These are phyloP conservation scores for Lyophyllum decastes DNA, from an alignment of 768 basidiomycete genomes.

Conservation along the genomic window DNA sequence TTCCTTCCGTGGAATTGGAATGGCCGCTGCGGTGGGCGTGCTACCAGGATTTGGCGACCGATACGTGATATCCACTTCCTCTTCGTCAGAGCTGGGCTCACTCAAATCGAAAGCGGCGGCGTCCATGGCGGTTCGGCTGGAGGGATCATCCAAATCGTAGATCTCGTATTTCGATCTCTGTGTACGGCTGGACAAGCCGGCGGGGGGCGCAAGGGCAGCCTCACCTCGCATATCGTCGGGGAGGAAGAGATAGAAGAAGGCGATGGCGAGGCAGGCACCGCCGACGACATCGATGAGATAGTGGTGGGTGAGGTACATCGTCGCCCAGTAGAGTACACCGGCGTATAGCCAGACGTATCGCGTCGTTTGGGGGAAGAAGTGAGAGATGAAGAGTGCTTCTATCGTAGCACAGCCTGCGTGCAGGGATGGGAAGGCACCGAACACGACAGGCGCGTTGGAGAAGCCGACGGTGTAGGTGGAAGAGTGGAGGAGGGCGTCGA, in stretches of 20 bases:
- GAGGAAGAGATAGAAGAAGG: conserved; percentile 86
- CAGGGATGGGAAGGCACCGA: conserved; percentile 95
- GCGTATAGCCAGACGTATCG: conserved; percentile 82
- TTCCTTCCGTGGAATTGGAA: conserved; percentile 19
- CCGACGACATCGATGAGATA: conserved; percentile 98
- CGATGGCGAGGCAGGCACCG: conserved; percentile 87
- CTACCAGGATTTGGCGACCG: conserved; percentile 57
- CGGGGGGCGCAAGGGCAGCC: conserved; percentile 52
- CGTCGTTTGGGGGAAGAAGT: conserved; percentile 85
- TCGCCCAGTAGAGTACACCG: conserved; percentile 91
- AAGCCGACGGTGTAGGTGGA: conserved; percentile 80
- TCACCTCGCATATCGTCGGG: conserved; percentile 74
- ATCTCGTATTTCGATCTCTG: conserved; percentile 68
- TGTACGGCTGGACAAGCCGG: conserved; percentile 20
- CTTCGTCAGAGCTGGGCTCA: conserved; percentile 63
- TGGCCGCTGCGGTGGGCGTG: conserved; percentile 34
- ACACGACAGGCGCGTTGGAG: conserved; percentile 87
- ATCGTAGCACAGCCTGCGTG: conserved; percentile 91
- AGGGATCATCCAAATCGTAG: conserved; percentile 74
- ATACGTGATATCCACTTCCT: conserved; percentile 69
- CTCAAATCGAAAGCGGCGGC: conserved; percentile 56
- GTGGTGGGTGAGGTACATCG: conserved; percentile 98
- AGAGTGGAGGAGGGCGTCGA: conserved; percentile 83
- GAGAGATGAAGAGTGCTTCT: conserved; percentile 89
- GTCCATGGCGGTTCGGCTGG: conserved; percentile 39